phyloP scores from a whole-genome alignment of 176 grass and related monocot genomes.

The Rhynchospora tenuis region DNA sequence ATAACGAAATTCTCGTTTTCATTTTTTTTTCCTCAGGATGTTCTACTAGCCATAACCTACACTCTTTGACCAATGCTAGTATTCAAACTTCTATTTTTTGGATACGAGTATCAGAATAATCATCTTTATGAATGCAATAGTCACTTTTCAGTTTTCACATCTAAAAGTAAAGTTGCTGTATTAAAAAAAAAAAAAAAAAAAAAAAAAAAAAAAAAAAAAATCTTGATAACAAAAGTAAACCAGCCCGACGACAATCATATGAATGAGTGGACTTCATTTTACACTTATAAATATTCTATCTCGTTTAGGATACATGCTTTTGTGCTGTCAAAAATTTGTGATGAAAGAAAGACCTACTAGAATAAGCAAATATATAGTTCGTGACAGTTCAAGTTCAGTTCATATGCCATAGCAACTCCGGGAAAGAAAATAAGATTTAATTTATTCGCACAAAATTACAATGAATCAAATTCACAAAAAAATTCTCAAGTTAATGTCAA shows the following conservation, averaged over 20 bases:
- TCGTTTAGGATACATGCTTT: no score
- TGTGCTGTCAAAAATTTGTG: no score
- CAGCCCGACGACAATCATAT: no score
- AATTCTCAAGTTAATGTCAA: neutral
- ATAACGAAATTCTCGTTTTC: no score
- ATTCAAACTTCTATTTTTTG: neutral
- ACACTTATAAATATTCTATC: no score
- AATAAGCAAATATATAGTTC: neutral
- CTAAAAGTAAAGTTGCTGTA: neutral
- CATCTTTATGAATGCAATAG: neutral
- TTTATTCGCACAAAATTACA: neutral
- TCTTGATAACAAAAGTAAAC: no score
- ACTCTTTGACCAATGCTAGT: neutral
- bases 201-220: no score
- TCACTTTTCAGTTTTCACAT: neutral
- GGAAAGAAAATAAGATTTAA: neutral
- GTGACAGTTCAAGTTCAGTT: neutral
- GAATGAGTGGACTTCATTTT: no score
- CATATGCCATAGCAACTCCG: neutral
- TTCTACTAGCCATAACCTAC: neutral
- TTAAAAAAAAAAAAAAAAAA: no score
- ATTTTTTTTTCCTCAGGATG: no score
- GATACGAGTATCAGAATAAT: neutral
- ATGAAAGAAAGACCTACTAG: neutral
- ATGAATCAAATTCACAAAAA: slow-evolving; percentile 2